Percentiles rank a stretch among this genome's conserved stretches.
Evolutionary conservation across 495 filamentous ascomycete genomes (phyloP).

Genomic region (Margaritispora aquatica): DNA sequence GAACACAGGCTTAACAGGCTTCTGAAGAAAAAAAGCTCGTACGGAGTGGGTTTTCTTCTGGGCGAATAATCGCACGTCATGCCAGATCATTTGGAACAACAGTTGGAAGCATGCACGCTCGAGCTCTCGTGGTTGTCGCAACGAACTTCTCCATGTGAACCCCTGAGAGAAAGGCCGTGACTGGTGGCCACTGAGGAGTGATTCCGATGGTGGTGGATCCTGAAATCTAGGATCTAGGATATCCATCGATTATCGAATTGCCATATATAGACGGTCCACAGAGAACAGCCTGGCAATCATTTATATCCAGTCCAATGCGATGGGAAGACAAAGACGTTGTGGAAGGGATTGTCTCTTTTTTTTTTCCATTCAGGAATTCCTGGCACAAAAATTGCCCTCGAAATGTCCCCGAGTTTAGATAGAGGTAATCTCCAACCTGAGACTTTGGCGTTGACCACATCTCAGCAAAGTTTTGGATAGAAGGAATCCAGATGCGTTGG

Average conservation of each 20-base stretch:
- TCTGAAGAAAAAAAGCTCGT: too few relatives aligned
- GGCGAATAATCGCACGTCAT: not conserved
- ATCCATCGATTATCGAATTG: not conserved
- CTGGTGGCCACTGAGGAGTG: not conserved
- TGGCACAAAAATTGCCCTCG: too few relatives aligned
- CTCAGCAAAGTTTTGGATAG: not conserved
- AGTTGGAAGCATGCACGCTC: not conserved
- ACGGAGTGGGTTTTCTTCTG: not conserved
- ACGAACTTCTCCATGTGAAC: not conserved
- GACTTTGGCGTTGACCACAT: not conserved
- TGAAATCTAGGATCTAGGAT: not conserved
- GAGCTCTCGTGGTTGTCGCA: not conserved
- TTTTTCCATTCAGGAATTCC: too few relatives aligned
- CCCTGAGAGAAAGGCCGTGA: not conserved
- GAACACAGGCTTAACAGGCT: not conserved
- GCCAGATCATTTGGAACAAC: not conserved
- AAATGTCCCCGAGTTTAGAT: not conserved
- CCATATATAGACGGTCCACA: too few relatives aligned
- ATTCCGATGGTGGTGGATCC: not conserved
- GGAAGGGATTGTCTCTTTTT: too few relatives aligned
- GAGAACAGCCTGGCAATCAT: not conserved
- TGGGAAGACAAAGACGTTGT: not conserved
- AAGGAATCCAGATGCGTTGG: not conserved
- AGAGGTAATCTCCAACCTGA: not conserved
- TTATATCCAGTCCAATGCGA: not conserved